Conservation (phyloP, 257 asterid genomes). For the Fraxinus anomala region DNA sequence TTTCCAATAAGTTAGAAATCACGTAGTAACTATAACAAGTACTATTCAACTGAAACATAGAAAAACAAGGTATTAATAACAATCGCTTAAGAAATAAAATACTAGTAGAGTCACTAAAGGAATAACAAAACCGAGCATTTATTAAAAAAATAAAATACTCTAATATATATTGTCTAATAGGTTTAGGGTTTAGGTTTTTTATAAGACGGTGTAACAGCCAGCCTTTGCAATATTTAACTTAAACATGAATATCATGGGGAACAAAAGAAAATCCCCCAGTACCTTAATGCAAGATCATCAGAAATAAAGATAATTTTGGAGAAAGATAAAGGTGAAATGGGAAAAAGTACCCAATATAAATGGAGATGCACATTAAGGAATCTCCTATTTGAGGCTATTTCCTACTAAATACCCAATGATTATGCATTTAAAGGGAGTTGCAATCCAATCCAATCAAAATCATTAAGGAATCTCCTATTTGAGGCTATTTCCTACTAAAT, state of each 20-base stretch:
- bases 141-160: neutral
- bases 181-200: neutral
- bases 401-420: neutral
- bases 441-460: no score
- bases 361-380: neutral
- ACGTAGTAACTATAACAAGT: neutral
- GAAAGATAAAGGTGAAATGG: neutral
- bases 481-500: neutral
- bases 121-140: neutral
- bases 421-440: neutral
- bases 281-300: neutral
- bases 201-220: neutral
- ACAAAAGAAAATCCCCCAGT: neutral
- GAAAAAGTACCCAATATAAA: neutral
- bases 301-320: neutral
- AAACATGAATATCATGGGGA: neutral
- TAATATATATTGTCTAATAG: neutral
- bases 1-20: neutral
- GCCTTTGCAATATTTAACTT: neutral
- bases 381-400: neutral
- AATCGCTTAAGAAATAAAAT: neutral
- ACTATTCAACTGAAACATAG: neutral
- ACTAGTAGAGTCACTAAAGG: neutral
- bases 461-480: neutral
- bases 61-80: neutral